Evolutionary conservation across 1,284 basidiomycete genomes (phyloP), one percentile per base, ranked within the genome.

Genomic region (Megacollybia platyphylla): DNA sequence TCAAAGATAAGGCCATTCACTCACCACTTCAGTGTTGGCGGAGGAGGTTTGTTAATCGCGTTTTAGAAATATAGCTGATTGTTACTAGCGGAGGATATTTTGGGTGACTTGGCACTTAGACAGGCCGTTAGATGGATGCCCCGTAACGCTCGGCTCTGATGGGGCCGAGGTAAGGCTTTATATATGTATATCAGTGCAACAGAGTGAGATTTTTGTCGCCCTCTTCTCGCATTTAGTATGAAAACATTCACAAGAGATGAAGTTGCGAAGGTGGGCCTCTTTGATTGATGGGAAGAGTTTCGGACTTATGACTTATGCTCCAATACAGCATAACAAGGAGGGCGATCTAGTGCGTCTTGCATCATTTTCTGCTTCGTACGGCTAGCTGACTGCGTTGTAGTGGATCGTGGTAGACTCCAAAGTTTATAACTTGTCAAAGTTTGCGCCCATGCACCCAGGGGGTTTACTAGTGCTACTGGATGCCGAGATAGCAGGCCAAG

Each of bases 391-490:
- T 35, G 9, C 17, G 20, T 42, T 41, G 7, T 36, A 63, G 76
- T 87, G 83, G 83, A 65, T 87, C 52, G 69, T 86, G 47, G 73
- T 89, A 55, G 85, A 89, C 57, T 71, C 79, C 1, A 79, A 76
- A 53, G 84, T 89, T 36, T 88, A 79, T 59, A 78, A 87, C 57
- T 61, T 89, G 20, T 71, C 75, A 45, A 75, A 73, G 48, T 89
- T 89, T 57, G 73, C 68, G 40, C 67, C 73, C 48, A 57, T 87
- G 35, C 86, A 89, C 56, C 86, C 86, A 0, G 86, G 86, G 42
- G 85, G 86, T 9, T 55, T 61, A 2, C 62, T 68, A 10, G 78
- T 80, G 10, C 62, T 85, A 40, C 56, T 71, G 44, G 73, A 77
- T 51, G 55, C 60, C 39, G 72, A 73, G 36, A 66, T 79, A 71